A percentile compares a stretch with the other conserved stretches of the same genome.
phyloP scores from a whole-genome alignment of 129 eudicot genomes.

The Erigeron canadensis region DNA sequence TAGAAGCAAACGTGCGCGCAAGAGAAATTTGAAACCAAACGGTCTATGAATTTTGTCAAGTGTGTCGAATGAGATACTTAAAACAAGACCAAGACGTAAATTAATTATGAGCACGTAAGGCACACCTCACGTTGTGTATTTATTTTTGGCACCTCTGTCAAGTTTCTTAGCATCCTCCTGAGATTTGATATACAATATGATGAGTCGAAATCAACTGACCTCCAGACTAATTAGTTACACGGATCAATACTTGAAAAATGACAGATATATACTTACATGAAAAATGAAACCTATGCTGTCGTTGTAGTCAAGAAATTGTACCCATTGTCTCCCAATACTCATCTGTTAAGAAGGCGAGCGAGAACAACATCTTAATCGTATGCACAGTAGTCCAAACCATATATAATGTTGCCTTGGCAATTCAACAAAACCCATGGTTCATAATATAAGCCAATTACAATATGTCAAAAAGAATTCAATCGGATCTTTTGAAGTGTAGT shows the following conservation, averaged over 20 bases:
- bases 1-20: no score
- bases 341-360: constrained; percentile 36
- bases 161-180: constrained; percentile 82
- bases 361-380: neutral
- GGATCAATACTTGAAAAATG: neutral
- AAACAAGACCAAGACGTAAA: no score
- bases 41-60: no score
- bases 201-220: neutral
- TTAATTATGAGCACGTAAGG: no score
- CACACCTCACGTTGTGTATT: constrained; percentile 39
- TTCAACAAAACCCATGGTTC: neutral
- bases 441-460: neutral
- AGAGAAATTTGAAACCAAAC: no score
- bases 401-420: neutral
- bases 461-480: no score
- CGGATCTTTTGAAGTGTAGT: neutral
- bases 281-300: constrained; percentile 74
- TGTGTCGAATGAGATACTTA: no score
- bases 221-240: neutral
- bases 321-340: constrained; percentile 88
- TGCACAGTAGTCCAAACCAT: neutral
- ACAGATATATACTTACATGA: constrained; percentile 63
- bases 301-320: constrained; percentile 67
- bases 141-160: constrained; percentile 68
- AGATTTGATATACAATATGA: neutral